Conservation (phyloP, 78 protist species). For the Chrysochromulina tobinii region DNA sequence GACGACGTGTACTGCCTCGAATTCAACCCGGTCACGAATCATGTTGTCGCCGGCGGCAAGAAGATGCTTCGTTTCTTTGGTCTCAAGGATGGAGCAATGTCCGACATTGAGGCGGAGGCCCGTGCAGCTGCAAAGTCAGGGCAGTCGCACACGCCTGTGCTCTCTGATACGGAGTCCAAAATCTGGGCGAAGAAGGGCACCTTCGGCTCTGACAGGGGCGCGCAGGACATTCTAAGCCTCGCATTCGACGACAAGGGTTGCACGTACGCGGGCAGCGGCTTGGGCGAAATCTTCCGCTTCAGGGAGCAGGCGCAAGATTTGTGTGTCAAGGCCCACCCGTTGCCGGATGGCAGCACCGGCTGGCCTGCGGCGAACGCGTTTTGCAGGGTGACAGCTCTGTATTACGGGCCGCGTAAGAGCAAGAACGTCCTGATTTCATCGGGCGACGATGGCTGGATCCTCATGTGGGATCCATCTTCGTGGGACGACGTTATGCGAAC, state of each 20-base stretch:
- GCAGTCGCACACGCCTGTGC: background rate
- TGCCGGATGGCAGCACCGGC: too few relatives aligned
- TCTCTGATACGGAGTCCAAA: background rate
- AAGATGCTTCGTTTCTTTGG: background rate
- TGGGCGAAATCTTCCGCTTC: background rate
- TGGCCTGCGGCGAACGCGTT: too few relatives aligned
- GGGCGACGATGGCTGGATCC: too few relatives aligned
- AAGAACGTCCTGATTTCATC: too few relatives aligned
- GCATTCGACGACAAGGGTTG: background rate
- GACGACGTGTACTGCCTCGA: background rate
- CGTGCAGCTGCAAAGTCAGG: too few relatives aligned
- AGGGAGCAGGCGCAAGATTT: background rate
- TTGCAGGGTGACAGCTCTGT: too few relatives aligned
- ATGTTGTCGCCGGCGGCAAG: background rate
- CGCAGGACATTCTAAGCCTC: background rate
- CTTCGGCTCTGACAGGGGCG: background rate
- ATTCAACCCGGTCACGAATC: background rate
- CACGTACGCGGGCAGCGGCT: background rate
- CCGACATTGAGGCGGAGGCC: too few relatives aligned
- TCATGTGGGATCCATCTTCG: too few relatives aligned
- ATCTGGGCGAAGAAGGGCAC: background rate
- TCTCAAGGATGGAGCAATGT: background rate
- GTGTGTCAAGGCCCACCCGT: background rate
- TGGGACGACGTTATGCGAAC: too few relatives aligned
- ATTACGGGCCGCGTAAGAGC: too few relatives aligned